These are phyloP conservation scores for Echria macrotheca DNA, from an alignment of 495 filamentous ascomycete species.

Conservation along the genomic window DNA sequence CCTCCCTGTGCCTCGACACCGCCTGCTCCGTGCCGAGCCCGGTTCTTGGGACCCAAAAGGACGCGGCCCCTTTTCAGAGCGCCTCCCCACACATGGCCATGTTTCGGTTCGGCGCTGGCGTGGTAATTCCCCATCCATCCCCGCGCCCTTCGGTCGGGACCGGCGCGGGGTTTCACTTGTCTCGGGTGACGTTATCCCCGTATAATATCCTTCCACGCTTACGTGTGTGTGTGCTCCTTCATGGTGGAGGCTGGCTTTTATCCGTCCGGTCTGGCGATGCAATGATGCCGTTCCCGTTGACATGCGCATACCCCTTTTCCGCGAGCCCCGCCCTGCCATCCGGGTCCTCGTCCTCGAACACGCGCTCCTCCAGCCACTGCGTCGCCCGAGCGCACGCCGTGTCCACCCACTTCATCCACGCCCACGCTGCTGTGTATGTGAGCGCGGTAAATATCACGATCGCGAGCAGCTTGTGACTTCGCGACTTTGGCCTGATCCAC, in stretches of 20 bases:
- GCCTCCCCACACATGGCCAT: too few species aligned
- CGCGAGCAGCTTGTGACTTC: constrained; percentile 24
- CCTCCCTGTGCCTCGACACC: too few species aligned
- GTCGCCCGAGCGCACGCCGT: constrained; percentile 56
- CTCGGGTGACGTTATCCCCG: too few species aligned
- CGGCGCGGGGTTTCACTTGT: too few species aligned
- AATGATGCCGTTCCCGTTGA: constrained; percentile 16
- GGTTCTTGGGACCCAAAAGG: too few species aligned
- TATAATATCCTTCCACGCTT: background rate
- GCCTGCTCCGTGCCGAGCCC: too few species aligned
- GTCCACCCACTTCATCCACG: constrained; percentile 65
- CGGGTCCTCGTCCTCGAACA: constrained; percentile 46
- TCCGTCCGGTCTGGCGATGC: background rate
- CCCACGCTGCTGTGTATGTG: constrained; percentile 49
- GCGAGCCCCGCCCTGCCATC: constrained; percentile 18
- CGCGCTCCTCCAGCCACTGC: constrained; percentile 49
- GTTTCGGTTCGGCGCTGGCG: too few species aligned
- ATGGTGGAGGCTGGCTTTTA: constrained; percentile 7
- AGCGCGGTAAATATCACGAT: constrained; percentile 38
- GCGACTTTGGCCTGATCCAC: constrained; percentile 35
- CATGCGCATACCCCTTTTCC: constrained; percentile 25
- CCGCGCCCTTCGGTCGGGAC: too few species aligned
- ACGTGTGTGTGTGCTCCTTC: background rate
- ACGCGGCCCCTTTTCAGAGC: too few species aligned
- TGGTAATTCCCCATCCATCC: too few species aligned